Evolutionary conservation across 495 filamentous ascomycete genomes (phyloP), one percentile per base, ranked within the genome.

Genomic region (Geoglossum glabrum): DNA sequence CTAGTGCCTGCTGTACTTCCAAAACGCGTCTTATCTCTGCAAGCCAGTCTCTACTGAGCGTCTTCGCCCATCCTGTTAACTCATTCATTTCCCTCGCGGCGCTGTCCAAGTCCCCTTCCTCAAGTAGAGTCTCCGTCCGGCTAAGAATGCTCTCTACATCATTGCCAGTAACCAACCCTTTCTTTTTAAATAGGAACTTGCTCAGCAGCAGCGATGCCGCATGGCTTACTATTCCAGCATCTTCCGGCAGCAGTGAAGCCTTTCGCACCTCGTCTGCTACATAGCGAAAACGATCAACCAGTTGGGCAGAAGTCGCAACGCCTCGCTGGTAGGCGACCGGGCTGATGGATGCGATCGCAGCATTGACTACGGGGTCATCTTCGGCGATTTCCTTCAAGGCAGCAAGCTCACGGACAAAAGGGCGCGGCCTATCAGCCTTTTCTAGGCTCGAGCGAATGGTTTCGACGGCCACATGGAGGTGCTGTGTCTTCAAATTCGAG

Each of bases 1-100:
- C 92, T 62, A 98, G 73, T 65, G 92, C 92, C 71, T 97, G 90
- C 72, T 86, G 81, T 43, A 97, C 93, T 70, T 98, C 92, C 70
- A 97, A 72, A 61, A 93, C 83, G 70, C 83, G 80, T 63, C 92
- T 77, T 26, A 85, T 82, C 76, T 98, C 92, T 43, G 73, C 79
- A 63, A 98, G 64, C 92, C 92, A 98, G 67, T 98, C 92, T 64
- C 82, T 79, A 66, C 85, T 89, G 66, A 98, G 71, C 52, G 84
- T 90, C 74, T 89, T 94, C 25, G 90, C 88, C 92, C 93, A 97
- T 25, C 92, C 92, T 57, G 79, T 74, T 54, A 98, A 73, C 21
- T 78, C 78, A 67, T 95, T 97, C 86, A 97, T 90, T 75, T 98
- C 92, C 61, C 93, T 76, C 8, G 90, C 88, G 40, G 92, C 92